A percentile compares a stretch with the other conserved stretches of the same genome.
These are phyloP conservation scores for Neurospora tetraspora DNA, from an alignment of 495 filamentous ascomycete genomes.

Conservation along the genomic window DNA sequence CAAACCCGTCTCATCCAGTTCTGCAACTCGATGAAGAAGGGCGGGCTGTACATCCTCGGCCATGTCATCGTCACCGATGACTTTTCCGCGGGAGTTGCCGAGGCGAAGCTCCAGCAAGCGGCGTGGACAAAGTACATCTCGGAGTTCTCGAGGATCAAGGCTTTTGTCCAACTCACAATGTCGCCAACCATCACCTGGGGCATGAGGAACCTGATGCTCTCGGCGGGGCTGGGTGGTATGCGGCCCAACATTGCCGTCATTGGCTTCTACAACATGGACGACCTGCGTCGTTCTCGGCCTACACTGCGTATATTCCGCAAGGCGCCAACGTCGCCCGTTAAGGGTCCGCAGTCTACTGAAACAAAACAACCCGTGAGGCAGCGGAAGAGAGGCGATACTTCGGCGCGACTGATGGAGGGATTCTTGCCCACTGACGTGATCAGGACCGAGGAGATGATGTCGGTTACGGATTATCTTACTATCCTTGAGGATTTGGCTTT, in stretches of 20 bases:
- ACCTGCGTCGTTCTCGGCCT: constrained; percentile 45
- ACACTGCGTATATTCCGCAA: constrained; percentile 2
- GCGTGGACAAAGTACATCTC: constrained; percentile 82
- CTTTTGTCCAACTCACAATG: constrained; percentile 77
- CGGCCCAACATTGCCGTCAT: constrained; percentile 76
- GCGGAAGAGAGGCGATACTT: constrained; percentile 31
- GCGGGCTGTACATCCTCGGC: constrained; percentile 72
- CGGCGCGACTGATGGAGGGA: constrained; percentile 34
- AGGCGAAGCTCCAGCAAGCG: constrained; percentile 70
- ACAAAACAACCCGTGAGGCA: constrained; percentile 13
- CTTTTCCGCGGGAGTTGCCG: constrained; percentile 65
- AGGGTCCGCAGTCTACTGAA: constrained; percentile 15
- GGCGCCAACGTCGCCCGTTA: constrained; percentile 11
- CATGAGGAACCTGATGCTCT: constrained; percentile 69
- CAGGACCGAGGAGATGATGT: constrained; percentile 51
- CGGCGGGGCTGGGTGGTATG: constrained; percentile 82
- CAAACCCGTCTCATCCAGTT: constrained; percentile 80
- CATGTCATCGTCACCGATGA: constrained; percentile 82
- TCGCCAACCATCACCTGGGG: constrained; percentile 81
- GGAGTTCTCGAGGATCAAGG: constrained; percentile 72
- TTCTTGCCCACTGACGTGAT: constrained; percentile 52
- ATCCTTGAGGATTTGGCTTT: constrained; percentile 75
- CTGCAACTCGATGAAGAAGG: constrained; percentile 86
- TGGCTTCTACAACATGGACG: constrained; percentile 66
- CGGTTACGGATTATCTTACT: constrained; percentile 61